These are phyloP conservation scores for Rhynchosporium graminicola DNA, from an alignment of 2,329 filamentous ascomycete species.

Conservation along the genomic window DNA sequence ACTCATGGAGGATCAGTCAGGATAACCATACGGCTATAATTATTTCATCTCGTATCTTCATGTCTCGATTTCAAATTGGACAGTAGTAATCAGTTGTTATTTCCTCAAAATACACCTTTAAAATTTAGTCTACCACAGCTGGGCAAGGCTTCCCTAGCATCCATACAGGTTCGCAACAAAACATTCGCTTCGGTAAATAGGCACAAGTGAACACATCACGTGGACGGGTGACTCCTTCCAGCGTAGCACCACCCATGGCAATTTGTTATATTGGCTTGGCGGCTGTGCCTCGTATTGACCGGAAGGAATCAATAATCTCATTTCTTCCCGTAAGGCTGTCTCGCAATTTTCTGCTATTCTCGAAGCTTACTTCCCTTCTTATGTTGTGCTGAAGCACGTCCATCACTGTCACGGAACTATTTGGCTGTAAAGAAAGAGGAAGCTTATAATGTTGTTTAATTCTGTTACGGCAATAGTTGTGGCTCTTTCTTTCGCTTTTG, in stretches of 20 bases:
- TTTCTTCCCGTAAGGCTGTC: not conserved
- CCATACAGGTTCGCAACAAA: no score
- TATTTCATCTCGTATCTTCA: no score
- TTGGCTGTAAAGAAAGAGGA: not conserved
- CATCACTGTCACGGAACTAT: not conserved
- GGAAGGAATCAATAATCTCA: not conserved
- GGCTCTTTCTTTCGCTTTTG: not conserved
- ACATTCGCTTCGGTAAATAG: no score
- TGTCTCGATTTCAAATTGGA: no score
- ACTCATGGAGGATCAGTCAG: no score
- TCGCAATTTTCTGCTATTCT: not conserved
- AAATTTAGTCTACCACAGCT: no score
- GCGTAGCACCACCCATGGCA: not conserved
- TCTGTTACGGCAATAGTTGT: not conserved
- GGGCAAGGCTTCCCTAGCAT: no score
- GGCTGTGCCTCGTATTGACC: not conserved
- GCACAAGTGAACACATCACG: no score
- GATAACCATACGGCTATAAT: no score
- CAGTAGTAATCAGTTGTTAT: no score
- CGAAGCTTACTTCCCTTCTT: not conserved
- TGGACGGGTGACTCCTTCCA: not conserved
- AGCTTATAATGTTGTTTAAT: not conserved
- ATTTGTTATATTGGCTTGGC: conserved; percentile 6
- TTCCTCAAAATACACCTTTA: no score
- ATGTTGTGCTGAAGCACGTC: conserved; percentile 35